These are phyloP conservation scores for Xenoacremonium recifei DNA, from an alignment of 2,329 filamentous ascomycete genomes.

Conservation along the genomic window DNA sequence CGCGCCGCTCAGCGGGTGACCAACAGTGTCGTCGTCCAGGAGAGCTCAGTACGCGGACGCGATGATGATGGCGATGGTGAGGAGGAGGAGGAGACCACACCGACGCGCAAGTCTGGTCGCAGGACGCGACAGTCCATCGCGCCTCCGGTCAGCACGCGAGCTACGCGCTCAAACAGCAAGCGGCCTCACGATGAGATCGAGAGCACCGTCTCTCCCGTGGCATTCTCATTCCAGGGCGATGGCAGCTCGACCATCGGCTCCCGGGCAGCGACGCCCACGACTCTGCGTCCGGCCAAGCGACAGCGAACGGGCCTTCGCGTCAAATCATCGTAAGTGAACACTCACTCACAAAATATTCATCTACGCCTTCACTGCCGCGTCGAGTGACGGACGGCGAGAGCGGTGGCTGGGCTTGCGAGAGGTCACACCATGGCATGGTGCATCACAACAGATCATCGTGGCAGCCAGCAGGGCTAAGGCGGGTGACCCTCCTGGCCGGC, in stretches of 20 bases:
- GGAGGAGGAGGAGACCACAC: slow-evolving; percentile 22
- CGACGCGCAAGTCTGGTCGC: slow-evolving; percentile 30
- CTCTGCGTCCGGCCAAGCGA: slow-evolving; percentile 57
- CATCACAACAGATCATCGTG: slow-evolving; percentile 1
- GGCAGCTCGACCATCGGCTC: slow-evolving; percentile 49
- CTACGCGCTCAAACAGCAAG: slow-evolving; percentile 52
- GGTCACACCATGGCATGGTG: slow-evolving; percentile 11
- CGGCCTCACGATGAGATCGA: slow-evolving; percentile 55
- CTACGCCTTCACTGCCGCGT: background rate
- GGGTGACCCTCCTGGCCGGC: background rate
- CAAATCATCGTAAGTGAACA: slow-evolving; percentile 64
- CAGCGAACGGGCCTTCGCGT: slow-evolving; percentile 61
- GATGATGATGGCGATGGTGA: slow-evolving; percentile 12
- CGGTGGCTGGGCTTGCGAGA: slow-evolving; percentile 11
- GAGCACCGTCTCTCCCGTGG: slow-evolving; percentile 50
- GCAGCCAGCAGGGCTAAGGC: background rate
- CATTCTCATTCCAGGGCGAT: slow-evolving; percentile 48
- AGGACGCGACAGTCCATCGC: slow-evolving; percentile 36
- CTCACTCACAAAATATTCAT: background rate
- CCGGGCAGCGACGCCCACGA: slow-evolving; percentile 59
- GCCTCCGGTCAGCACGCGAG: slow-evolving; percentile 36
- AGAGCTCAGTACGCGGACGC: slow-evolving; percentile 37
- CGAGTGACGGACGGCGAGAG: background rate
- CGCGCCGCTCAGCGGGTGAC: slow-evolving; percentile 39
- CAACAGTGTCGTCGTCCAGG: slow-evolving; percentile 31